phyloP scores from a whole-genome alignment of 306 rosid genomes.

The Pyrus pyrifolia region DNA sequence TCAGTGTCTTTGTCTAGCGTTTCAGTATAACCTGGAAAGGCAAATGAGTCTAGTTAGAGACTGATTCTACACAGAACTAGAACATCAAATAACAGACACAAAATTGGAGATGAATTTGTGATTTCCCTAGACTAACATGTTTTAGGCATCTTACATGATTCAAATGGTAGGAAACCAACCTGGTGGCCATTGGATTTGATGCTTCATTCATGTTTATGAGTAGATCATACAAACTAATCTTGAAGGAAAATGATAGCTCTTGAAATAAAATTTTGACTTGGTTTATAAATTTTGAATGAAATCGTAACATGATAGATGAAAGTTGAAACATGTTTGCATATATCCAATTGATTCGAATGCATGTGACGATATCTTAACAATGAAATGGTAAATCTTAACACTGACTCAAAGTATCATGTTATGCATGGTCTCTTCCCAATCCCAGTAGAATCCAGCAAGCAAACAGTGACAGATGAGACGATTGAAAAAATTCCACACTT shows the following conservation, averaged over 20 bases:
- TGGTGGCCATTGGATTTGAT: neutral
- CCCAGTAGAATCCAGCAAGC: neutral
- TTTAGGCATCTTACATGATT: neutral
- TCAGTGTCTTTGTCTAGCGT: conserved; percentile 44
- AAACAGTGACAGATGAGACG: neutral
- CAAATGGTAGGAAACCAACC: neutral
- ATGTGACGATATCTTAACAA: neutral
- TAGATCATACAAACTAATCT: neutral
- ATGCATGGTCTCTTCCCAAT: neutral
- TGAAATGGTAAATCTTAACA: neutral
- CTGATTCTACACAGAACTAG: neutral
- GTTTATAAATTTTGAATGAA: neutral
- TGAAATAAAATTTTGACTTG: neutral
- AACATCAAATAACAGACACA: neutral
- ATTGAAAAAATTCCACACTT: neutral
- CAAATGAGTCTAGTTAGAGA: neutral
- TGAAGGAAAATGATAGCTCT: neutral
- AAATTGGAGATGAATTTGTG: neutral
- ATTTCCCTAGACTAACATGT: neutral
- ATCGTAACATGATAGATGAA: neutral
- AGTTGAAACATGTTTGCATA: neutral
- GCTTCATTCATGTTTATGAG: neutral
- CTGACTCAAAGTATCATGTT: neutral
- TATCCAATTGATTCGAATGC: neutral
- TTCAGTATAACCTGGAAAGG: conserved; percentile 66